Evolutionary conservation across 2,329 filamentous ascomycete species (phyloP).

Genomic region (Ramularia endophylla): DNA sequence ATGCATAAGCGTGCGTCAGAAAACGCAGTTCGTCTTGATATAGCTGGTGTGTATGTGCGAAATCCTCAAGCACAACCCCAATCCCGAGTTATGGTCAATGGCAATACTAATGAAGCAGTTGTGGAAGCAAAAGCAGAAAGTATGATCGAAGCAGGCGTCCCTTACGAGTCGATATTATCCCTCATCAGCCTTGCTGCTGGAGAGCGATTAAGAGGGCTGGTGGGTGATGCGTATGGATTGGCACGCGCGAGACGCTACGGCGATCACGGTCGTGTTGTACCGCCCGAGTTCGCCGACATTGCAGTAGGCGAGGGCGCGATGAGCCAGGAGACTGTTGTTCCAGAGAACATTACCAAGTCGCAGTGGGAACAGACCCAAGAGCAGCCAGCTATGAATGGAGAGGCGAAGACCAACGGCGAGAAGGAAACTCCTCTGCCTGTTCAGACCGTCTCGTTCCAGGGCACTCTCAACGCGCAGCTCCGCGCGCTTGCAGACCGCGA

Average conservation of each 20-base stretch:
- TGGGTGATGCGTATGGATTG: slow-evolving; percentile 70
- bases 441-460: slow-evolving; percentile 41
- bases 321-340: slow-evolving; percentile 32
- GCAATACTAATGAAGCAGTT: slow-evolving; percentile 23
- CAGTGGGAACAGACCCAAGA: slow-evolving; percentile 27
- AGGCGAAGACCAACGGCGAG: slow-evolving; percentile 17
- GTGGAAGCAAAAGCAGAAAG: slow-evolving; percentile 20
- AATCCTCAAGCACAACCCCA: slow-evolving; percentile 18
- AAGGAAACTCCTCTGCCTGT: slow-evolving; percentile 30
- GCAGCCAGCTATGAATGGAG: slow-evolving; percentile 10
- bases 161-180: slow-evolving; percentile 74
- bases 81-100: slow-evolving; percentile 24
- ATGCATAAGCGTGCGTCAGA: slow-evolving; percentile 55
- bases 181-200: slow-evolving; percentile 78
- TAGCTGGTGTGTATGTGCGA: slow-evolving; percentile 46
- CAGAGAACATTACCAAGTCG: slow-evolving; percentile 29
- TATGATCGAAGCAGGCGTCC: slow-evolving; percentile 64
- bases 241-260: slow-evolving; percentile 67
- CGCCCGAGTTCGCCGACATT: slow-evolving; percentile 67
- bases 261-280: slow-evolving; percentile 73
- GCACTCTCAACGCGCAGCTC: slow-evolving; percentile 46
- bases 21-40: slow-evolving; percentile 53
- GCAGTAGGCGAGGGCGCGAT: slow-evolving; percentile 50
- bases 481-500: slow-evolving; percentile 61
- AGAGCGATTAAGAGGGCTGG: slow-evolving; percentile 65